A percentile compares a stretch with the other conserved stretches of the same genome.
These are phyloP conservation scores for Boletellus dicymbophilus DNA, from an alignment of 1,284 basidiomycete species.

Conservation along the genomic window DNA sequence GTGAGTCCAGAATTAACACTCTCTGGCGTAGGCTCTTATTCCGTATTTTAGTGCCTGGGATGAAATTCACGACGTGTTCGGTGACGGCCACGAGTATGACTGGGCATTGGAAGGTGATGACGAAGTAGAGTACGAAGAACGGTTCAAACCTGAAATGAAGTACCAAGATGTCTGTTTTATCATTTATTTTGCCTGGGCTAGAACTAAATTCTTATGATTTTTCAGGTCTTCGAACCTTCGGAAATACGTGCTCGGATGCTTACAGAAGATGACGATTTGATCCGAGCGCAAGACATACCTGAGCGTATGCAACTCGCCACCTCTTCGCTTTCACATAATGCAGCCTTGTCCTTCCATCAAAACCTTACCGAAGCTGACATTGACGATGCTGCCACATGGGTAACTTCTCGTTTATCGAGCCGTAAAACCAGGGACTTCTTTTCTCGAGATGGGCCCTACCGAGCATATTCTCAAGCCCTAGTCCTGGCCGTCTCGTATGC, in stretches of 20 bases:
- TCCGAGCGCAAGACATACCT: slow-evolving; percentile 89
- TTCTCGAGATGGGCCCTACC: slow-evolving; percentile 55
- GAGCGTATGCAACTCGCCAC: slow-evolving; percentile 96
- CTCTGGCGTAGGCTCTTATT: slow-evolving; percentile 18
- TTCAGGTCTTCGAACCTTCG: slow-evolving; percentile 95
- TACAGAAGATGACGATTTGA: slow-evolving; percentile 94
- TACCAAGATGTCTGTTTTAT: slow-evolving; percentile 80
- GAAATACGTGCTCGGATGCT: slow-evolving; percentile 92
- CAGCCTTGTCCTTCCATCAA: slow-evolving; percentile 69
- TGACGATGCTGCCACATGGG: slow-evolving; percentile 87
- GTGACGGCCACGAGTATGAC: slow-evolving; percentile 95
- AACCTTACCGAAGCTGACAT: slow-evolving; percentile 72
- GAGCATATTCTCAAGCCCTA: slow-evolving; percentile 68
- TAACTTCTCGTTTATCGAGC: slow-evolving; percentile 83
- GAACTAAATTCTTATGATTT: slow-evolving; percentile 10
- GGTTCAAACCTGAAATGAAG: slow-evolving; percentile 72
- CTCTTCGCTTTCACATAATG: slow-evolving; percentile 75
- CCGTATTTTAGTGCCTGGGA: slow-evolving; percentile 80
- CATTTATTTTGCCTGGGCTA: slow-evolving; percentile 2
- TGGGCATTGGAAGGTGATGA: slow-evolving; percentile 90
- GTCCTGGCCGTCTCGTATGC: slow-evolving; percentile 81
- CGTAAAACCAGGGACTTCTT: slow-evolving; percentile 79
- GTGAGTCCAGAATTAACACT: slow-evolving; percentile 50
- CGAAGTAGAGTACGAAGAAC: slow-evolving; percentile 57
- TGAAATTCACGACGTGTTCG: slow-evolving; percentile 96